Evolutionary conservation across 2,329 filamentous ascomycete genomes (phyloP).

Genomic region (Apiospora saccharicola): DNA sequence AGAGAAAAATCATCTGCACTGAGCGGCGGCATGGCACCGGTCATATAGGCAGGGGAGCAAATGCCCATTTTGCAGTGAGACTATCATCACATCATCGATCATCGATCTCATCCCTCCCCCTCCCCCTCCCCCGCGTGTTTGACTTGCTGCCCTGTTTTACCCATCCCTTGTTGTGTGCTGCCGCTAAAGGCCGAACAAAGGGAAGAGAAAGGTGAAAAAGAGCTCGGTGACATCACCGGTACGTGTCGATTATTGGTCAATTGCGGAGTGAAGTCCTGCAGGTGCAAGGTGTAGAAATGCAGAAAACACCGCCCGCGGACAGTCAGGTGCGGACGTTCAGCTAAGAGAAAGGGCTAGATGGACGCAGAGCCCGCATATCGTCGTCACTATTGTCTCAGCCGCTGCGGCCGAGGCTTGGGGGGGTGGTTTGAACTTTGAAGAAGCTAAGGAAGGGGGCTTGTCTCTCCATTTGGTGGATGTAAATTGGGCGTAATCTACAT

Average conservation of each 20-base stretch:
- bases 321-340: neutral
- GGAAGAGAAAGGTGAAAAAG: neutral
- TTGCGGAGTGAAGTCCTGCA: neutral
- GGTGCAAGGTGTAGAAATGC: conserved; percentile 4
- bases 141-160: neutral
- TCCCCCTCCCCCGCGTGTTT: neutral
- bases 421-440: neutral
- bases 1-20: neutral
- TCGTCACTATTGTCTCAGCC: conserved; percentile 16
- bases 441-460: neutral
- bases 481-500: neutral
- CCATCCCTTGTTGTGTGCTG: neutral
- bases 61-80: neutral
- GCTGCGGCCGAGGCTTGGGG: neutral
- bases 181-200: neutral
- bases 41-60: neutral
- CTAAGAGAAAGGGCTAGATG: neutral
- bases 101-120: neutral
- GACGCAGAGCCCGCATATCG: neutral
- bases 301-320: neutral
- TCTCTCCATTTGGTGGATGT: neutral
- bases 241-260: conserved; percentile 16
- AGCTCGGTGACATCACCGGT: conserved; percentile 3
- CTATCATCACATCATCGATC: conserved; percentile 16
- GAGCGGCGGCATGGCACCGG: neutral